Evolutionary conservation across 306 rosid genomes (phyloP).

Genomic region (Dryas drummondii): DNA sequence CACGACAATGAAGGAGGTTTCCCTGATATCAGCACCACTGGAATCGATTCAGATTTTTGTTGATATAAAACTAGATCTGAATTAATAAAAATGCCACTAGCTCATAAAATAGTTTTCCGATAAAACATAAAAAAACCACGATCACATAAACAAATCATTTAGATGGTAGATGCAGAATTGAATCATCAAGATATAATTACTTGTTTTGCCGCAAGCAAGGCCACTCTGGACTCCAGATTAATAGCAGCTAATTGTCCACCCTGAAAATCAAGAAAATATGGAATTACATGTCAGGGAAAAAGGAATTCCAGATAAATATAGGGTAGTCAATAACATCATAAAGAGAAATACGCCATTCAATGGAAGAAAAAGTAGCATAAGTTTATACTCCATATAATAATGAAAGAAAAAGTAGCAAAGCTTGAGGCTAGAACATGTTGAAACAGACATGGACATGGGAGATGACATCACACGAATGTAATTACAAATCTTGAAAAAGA

Average conservation of each 20-base stretch:
- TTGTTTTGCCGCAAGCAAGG: conserved; percentile 90
- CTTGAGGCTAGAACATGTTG: not conserved
- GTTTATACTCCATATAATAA: not conserved
- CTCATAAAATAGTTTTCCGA: not conserved
- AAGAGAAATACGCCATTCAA: not conserved
- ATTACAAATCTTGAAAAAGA: not conserved
- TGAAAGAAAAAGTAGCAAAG: not conserved
- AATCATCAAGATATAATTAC: conserved; percentile 30
- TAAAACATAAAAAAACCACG: not conserved
- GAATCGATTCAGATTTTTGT: not conserved
- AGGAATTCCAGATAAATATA: conserved; percentile 7
- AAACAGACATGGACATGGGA: not conserved
- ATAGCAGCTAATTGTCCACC: conserved; percentile 82
- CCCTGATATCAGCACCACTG: not conserved
- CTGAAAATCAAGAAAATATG: conserved; percentile 46
- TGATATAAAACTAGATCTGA: not conserved
- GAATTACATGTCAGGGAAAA: conserved; percentile 12
- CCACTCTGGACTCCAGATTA: conserved; percentile 82
- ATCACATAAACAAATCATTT: conserved; percentile 4
- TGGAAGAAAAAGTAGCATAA: not conserved
- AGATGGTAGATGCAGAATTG: not conserved
- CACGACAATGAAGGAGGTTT: not conserved
- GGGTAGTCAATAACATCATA: not conserved
- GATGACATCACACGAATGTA: not conserved
- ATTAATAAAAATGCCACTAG: not conserved